Evolutionary conservation across 169 alveolate species (phyloP).

Genomic region (Babesia sp.): DNA sequence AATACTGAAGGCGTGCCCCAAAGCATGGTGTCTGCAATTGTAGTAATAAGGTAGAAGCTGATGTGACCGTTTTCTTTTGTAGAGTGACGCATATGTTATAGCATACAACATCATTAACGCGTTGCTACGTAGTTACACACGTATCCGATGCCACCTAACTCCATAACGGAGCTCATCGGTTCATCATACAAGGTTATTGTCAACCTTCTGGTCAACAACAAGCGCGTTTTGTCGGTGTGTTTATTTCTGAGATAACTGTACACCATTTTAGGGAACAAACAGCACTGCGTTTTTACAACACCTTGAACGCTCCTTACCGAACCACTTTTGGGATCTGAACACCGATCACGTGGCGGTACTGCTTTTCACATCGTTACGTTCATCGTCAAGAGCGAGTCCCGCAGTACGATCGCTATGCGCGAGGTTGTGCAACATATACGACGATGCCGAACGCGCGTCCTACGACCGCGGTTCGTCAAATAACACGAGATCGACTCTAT

Average conservation of each 20-base stretch:
- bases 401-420: constrained; percentile 22
- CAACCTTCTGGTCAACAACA: constrained; percentile 2
- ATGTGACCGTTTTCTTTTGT: no score
- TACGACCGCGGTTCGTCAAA: not conserved
- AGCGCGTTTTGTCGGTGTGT: not conserved
- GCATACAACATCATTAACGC: not conserved
- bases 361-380: constrained; percentile 5
- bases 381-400: constrained; percentile 1
- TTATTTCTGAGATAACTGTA: not conserved
- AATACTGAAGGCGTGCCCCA: no score
- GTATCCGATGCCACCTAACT: not conserved
- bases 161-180: constrained; percentile 16
- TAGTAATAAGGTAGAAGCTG: no score
- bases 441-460: not conserved
- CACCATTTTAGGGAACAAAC: not conserved
- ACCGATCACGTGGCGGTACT: constrained; percentile 14
- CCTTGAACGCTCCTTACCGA: constrained; percentile 30
- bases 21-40: no score
- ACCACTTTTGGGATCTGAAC: constrained; percentile 32
- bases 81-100: no score
- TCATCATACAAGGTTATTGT: constrained; percentile 19
- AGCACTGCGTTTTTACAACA: not conserved
- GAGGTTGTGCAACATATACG: constrained; percentile 14
- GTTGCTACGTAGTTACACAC: not conserved
- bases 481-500: not conserved